These are phyloP conservation scores for Lasiodiplodia sp. DNA, from an alignment of 2,329 filamentous ascomycete genomes.

Conservation along the genomic window DNA sequence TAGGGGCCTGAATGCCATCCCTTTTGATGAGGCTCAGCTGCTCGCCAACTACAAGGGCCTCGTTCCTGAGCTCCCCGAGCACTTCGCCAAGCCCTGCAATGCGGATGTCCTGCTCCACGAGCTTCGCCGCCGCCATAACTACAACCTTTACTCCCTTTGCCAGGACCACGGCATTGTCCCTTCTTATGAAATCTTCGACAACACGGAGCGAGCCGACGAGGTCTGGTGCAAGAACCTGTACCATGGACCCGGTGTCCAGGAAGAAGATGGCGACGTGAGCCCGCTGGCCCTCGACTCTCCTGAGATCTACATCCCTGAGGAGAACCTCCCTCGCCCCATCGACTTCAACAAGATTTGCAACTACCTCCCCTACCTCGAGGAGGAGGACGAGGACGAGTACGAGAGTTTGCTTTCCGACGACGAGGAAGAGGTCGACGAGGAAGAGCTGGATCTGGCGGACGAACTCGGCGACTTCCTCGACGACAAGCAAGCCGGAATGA, in stretches of 20 bases:
- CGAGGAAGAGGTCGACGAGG: background rate
- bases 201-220: too few relatives aligned
- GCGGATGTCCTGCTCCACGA: background rate
- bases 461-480: too few relatives aligned
- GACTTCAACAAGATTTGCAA: background rate
- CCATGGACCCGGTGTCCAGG: background rate
- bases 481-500: too few relatives aligned
- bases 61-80: background rate
- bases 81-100: background rate
- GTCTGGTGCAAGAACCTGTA: too few relatives aligned
- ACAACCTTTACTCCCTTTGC: background rate
- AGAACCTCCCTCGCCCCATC: background rate
- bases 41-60: background rate
- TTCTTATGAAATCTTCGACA: background rate
- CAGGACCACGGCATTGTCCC: background rate
- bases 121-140: background rate
- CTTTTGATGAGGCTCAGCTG: conserved; percentile 24
- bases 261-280: background rate
- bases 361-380: background rate
- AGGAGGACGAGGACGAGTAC: too few relatives aligned
- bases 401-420: background rate
- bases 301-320: background rate
- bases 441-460: background rate
- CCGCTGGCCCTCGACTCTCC: background rate
- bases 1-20: conserved; percentile 4